These are phyloP conservation scores for Schizophyllum amplum DNA, from an alignment of 1,284 basidiomycete genomes.

Conservation along the genomic window DNA sequence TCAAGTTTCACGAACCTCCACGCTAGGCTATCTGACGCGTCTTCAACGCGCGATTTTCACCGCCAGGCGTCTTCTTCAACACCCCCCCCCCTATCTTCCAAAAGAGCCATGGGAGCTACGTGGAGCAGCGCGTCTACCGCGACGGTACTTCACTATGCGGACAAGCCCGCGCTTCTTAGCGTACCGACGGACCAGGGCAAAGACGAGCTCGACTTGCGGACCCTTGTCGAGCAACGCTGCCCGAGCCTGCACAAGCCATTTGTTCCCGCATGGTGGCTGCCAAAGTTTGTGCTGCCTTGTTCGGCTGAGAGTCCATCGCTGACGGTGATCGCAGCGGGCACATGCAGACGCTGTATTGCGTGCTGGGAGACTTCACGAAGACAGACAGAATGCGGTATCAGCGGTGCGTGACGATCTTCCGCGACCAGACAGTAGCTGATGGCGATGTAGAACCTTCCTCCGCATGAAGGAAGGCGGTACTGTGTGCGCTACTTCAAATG, in stretches of 20 bases:
- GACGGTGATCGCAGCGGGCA: slow-evolving; percentile 44
- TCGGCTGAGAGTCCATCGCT: slow-evolving; percentile 1
- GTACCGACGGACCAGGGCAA: slow-evolving; percentile 26
- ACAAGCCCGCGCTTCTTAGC: slow-evolving; percentile 29
- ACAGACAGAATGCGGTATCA: slow-evolving; percentile 66
- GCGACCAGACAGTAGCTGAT: neutral
- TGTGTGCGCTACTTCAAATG: slow-evolving; percentile 21
- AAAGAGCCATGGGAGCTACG: neutral
- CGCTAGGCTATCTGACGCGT: too few relatives aligned
- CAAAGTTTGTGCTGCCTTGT: slow-evolving; percentile 35
- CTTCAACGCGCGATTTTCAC: neutral
- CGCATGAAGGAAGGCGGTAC: slow-evolving; percentile 38
- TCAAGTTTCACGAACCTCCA: neutral
- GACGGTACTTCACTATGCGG: slow-evolving; percentile 9
- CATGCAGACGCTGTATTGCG: slow-evolving; percentile 65
- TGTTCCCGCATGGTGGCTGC: slow-evolving; percentile 61
- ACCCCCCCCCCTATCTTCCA: neutral
- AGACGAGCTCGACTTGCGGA: slow-evolving; percentile 11
- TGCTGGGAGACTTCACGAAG: slow-evolving; percentile 65
- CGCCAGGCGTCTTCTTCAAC: neutral
- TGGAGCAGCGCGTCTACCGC: neutral
- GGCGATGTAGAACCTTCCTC: slow-evolving; percentile 26
- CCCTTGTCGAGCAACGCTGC: slow-evolving; percentile 46
- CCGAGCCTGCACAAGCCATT: slow-evolving; percentile 48
- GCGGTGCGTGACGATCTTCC: slow-evolving; percentile 38